A percentile compares a stretch with the other conserved stretches of the same genome.
Conservation (phyloP, 352 stramenopile species). For the Blastocystis hominis region DNA sequence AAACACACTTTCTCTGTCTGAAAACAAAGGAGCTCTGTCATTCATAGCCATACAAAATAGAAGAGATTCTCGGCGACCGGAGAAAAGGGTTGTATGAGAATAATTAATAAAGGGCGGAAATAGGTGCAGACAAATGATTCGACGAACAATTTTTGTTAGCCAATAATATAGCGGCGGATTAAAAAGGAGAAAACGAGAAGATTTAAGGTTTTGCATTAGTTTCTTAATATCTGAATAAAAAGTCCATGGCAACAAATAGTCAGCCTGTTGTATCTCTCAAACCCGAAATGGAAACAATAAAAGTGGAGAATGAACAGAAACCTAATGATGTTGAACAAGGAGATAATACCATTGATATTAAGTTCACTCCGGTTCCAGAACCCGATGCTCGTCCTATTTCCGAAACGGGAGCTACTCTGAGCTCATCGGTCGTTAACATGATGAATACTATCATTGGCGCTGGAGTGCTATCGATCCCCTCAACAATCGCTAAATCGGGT, state of each 20-base stretch:
- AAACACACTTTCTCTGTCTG: no score
- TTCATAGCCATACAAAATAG: no score
- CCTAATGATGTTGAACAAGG: neutral
- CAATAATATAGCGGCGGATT: neutral
- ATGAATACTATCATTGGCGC: conserved; percentile 3
- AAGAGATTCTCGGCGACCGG: no score
- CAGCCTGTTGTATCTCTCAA: neutral
- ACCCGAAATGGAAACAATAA: neutral
- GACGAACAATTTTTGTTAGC: neutral
- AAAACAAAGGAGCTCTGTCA: no score
- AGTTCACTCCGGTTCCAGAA: neutral
- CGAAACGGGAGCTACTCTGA: neutral
- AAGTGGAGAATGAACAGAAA: neutral
- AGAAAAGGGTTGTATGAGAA: no score
- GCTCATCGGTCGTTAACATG: neutral
- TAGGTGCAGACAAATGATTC: neutral
- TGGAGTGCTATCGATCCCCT: neutral
- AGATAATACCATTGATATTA: neutral
- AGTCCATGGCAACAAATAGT: neutral
- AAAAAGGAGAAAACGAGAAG: neutral
- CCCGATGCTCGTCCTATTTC: neutral
- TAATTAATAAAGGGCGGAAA: no score
- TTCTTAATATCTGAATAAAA: neutral
- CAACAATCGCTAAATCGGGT: neutral
- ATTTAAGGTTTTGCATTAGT: neutral